These are phyloP conservation scores for Acmispon strigosus DNA, from an alignment of 306 rosid genomes.

Conservation along the genomic window DNA sequence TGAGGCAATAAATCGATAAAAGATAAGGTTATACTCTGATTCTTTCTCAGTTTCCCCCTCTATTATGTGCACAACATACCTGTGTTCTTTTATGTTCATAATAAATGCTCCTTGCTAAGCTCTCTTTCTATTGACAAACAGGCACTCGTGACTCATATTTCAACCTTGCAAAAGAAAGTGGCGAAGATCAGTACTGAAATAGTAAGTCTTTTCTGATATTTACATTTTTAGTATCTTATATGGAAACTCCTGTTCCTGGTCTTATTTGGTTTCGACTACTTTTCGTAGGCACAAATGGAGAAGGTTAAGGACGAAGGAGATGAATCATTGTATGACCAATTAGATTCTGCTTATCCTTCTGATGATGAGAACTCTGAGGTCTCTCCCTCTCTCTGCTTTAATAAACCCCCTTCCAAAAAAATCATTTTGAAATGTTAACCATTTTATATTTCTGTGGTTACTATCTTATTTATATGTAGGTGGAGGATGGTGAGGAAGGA, in stretches of 20 bases:
- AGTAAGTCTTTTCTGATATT: constrained; percentile 37
- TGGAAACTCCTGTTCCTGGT: neutral
- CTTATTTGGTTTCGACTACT: constrained; percentile 16
- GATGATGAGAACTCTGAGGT: constrained; percentile 76
- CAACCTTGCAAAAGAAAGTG: constrained; percentile 56
- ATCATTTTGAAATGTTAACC: neutral
- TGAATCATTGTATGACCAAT: constrained; percentile 51
- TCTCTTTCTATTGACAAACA: constrained; percentile 31
- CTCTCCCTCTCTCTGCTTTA: neutral
- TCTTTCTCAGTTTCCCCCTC: neutral
- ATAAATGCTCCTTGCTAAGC: constrained; percentile 8
- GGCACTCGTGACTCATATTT: constrained; percentile 73
- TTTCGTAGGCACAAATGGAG: constrained; percentile 71
- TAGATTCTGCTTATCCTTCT: constrained; percentile 59
- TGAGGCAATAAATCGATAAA: no score
- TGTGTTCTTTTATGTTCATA: neutral
- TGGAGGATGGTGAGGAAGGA: constrained; percentile 41
- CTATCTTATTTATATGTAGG: constrained; percentile 24
- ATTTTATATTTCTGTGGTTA: neutral
- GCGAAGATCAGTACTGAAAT: constrained; percentile 62
- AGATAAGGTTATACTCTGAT: neutral
- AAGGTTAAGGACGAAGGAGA: constrained; percentile 63
- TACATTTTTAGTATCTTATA: neutral
- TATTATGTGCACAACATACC: neutral
- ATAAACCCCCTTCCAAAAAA: neutral